Evolutionary conservation across 2,329 filamentous ascomycete species (phyloP).

Genomic region (Neofusicoccum cordaticola): DNA sequence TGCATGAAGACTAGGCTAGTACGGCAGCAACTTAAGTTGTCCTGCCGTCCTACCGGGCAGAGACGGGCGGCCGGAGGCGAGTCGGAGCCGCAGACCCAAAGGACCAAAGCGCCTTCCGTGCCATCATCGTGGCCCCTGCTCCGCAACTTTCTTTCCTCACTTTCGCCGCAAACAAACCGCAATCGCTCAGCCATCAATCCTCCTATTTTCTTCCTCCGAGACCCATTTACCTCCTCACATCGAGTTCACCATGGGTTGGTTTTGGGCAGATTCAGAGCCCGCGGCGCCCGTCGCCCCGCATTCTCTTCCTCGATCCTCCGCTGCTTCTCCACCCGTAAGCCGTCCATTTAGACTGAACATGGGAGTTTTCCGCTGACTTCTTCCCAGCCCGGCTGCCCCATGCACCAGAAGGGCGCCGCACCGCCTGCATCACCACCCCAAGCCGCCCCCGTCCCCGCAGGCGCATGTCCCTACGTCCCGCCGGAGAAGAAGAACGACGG

Average conservation of each 20-base stretch:
- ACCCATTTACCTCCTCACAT: background rate
- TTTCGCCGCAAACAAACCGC: background rate
- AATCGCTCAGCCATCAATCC: background rate
- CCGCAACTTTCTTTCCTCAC: constrained; percentile 13
- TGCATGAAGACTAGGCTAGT: background rate
- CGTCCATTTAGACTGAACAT: constrained; percentile 23
- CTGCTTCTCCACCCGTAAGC: constrained; percentile 56
- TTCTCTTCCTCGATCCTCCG: constrained; percentile 42
- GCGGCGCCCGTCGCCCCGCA: constrained; percentile 45
- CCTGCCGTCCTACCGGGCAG: background rate
- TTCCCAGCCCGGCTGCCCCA: constrained; percentile 63
- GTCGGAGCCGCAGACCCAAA: background rate
- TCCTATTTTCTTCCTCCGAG: background rate
- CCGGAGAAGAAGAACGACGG: constrained; percentile 7
- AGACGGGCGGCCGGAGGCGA: background rate
- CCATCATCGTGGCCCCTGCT: constrained; percentile 17
- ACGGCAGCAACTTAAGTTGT: background rate
- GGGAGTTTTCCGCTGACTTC: constrained; percentile 17
- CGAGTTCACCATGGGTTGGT: constrained; percentile 60
- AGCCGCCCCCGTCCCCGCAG: constrained; percentile 35
- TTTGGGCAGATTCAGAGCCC: constrained; percentile 60
- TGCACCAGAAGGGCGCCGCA: constrained; percentile 52
- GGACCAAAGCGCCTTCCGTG: constrained; percentile 9
- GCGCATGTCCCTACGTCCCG: constrained; percentile 44
- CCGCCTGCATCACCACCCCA: constrained; percentile 25